A percentile compares a stretch with the other conserved stretches of the same genome.
phyloP scores from a whole-genome alignment of 2,329 filamentous ascomycete genomes.

The Fusarium lateritium region DNA sequence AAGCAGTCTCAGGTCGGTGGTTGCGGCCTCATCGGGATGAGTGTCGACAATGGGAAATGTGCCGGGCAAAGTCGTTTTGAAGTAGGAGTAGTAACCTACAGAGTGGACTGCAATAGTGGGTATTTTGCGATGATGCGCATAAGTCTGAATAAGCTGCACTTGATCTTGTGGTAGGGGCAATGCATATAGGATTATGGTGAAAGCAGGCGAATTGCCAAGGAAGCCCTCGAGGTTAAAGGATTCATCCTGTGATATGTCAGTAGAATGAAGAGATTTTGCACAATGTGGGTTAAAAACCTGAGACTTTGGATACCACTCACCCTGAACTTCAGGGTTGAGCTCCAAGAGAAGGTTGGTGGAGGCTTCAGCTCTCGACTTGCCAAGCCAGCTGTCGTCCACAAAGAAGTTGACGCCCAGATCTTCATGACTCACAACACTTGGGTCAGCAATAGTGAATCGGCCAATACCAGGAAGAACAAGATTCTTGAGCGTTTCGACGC shows the following conservation, averaged over 20 bases:
- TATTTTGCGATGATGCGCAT: conserved; percentile 70
- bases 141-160: conserved; percentile 62
- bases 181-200: conserved; percentile 70
- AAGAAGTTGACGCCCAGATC: conserved; percentile 99
- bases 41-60: conserved; percentile 95
- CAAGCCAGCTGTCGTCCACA: conserved; percentile 82
- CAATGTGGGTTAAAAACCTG: conserved; percentile 45
- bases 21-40: conserved; percentile 89
- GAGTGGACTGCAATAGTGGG: conserved; percentile 89
- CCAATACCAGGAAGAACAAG: conserved; percentile 96
- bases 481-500: conserved; percentile 94
- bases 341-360: conserved; percentile 84
- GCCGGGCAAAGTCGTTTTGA: conserved; percentile 83
- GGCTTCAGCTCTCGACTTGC: conserved; percentile 83
- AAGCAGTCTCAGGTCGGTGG: conserved; percentile 86
- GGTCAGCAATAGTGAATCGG: conserved; percentile 91
- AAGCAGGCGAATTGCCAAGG: conserved; percentile 59
- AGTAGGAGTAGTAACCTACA: conserved; percentile 92
- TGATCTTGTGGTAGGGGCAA: conserved; percentile 63
- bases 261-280: background rate
- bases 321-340: conserved; percentile 92
- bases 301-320: conserved; percentile 74
- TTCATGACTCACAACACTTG: conserved; percentile 79
- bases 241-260: conserved; percentile 45
- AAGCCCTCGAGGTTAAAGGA: conserved; percentile 58